Conservation (phyloP, 495 filamentous ascomycete species). For the Pseudotulostoma volvatum region DNA sequence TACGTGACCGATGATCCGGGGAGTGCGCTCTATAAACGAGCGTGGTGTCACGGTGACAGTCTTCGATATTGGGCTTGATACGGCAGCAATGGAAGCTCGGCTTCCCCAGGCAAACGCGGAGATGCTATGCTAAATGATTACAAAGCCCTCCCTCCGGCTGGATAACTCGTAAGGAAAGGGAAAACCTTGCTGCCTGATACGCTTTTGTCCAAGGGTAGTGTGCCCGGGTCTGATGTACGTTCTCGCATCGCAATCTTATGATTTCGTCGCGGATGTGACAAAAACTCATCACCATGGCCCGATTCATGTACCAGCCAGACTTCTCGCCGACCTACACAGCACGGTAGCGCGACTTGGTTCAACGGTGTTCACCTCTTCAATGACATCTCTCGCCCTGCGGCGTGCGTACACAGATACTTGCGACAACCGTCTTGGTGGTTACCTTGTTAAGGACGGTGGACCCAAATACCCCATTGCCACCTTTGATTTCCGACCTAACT, state of each 20-base stretch:
- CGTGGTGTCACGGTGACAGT: neutral
- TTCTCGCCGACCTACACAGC: neutral
- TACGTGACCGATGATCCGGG: neutral
- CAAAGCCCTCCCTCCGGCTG: neutral
- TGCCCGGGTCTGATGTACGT: neutral
- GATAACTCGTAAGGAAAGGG: neutral
- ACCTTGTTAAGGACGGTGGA: neutral
- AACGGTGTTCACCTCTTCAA: neutral
- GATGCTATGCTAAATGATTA: neutral
- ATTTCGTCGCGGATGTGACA: neutral
- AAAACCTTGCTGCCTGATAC: neutral
- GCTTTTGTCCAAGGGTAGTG: neutral
- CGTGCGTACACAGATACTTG: neutral
- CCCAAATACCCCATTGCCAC: neutral
- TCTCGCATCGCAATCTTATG: neutral
- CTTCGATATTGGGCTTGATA: neutral
- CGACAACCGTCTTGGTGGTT: neutral
- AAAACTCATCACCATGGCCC: neutral
- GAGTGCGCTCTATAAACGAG: neutral
- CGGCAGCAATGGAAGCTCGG: neutral
- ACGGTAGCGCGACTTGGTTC: neutral
- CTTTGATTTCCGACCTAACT: neutral
- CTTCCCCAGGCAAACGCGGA: neutral
- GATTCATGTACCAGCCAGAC: neutral
- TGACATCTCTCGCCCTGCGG: neutral